phyloP scores from a whole-genome alignment of 345 rosid species.

The Linum lewisii region DNA sequence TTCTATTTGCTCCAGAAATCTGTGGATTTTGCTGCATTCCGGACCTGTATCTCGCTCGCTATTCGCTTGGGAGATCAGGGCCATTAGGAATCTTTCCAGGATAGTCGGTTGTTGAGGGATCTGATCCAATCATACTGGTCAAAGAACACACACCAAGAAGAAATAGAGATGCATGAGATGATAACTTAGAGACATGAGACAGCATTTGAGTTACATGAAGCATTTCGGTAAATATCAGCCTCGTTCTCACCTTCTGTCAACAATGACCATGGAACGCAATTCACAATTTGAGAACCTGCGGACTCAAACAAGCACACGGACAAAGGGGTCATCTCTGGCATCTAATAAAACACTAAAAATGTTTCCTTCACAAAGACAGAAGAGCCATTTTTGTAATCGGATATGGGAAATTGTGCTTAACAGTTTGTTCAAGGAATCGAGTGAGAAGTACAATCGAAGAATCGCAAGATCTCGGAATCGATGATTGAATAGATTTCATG shows the following conservation, averaged over 20 bases:
- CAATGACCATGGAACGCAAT: slow-evolving; percentile 86
- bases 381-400: not conserved
- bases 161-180: slow-evolving; percentile 14
- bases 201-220: not conserved
- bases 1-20: too few species aligned
- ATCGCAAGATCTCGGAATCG: not conserved
- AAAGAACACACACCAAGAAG: not conserved
- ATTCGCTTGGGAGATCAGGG: slow-evolving; percentile 35
- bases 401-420: too few species aligned
- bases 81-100: slow-evolving; percentile 78
- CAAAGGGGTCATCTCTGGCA: slow-evolving; percentile 11
- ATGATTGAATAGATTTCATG: not conserved
- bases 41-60: slow-evolving; percentile 11
- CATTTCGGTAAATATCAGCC: slow-evolving; percentile 5
- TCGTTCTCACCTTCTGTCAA: slow-evolving; percentile 75
- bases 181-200: not conserved
- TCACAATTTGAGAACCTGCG: slow-evolving; percentile 94
- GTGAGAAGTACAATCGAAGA: not conserved
- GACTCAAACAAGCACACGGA: not conserved
- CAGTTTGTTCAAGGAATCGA: not conserved
- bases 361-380: not conserved
- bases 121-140: slow-evolving; percentile 69
- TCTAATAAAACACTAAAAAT: not conserved
- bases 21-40: too few species aligned
- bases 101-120: slow-evolving; percentile 48